phyloP scores from a whole-genome alignment of 805 yeast genomes.

The Zygosaccharomyces lentus region DNA sequence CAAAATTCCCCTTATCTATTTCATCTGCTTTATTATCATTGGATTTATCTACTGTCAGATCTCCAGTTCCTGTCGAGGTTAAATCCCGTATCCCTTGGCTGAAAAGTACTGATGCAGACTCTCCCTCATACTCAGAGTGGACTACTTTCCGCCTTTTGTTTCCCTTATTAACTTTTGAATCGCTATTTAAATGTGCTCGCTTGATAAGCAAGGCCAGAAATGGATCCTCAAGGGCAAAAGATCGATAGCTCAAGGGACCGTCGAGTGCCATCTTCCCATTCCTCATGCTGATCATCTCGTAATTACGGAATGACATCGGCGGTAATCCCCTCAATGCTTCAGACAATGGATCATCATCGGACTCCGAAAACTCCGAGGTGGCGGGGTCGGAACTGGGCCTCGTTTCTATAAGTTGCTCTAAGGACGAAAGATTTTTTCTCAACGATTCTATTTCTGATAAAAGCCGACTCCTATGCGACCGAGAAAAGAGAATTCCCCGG shows the following conservation, averaged over 20 bases:
- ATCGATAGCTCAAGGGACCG: slow-evolving; percentile 33
- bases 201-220: slow-evolving; percentile 26
- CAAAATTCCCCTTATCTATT: slow-evolving; percentile 32
- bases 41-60: not conserved
- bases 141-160: not conserved
- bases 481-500: not conserved
- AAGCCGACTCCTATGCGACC: not conserved
- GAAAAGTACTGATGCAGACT: not conserved
- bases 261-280: slow-evolving; percentile 33
- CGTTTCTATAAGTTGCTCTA: slow-evolving; percentile 3
- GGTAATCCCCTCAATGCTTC: slow-evolving; percentile 6
- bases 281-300: slow-evolving; percentile 30
- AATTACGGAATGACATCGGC: slow-evolving; percentile 9
- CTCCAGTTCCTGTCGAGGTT: slow-evolving; percentile 16
- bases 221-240: slow-evolving; percentile 32
- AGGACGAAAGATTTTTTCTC: slow-evolving; percentile 3
- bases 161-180: not conserved
- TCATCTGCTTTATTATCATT: slow-evolving; percentile 23
- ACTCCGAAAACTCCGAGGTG: not conserved
- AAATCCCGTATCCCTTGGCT: not conserved
- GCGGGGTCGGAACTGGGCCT: not conserved
- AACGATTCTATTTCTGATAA: slow-evolving; percentile 4
- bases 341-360: not conserved
- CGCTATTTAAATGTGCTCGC: slow-evolving; percentile 3
- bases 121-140: not conserved